These are phyloP conservation scores for Apiotrichum mycotoxinovorans DNA, from an alignment of 1,284 basidiomycete genomes.

Conservation along the genomic window DNA sequence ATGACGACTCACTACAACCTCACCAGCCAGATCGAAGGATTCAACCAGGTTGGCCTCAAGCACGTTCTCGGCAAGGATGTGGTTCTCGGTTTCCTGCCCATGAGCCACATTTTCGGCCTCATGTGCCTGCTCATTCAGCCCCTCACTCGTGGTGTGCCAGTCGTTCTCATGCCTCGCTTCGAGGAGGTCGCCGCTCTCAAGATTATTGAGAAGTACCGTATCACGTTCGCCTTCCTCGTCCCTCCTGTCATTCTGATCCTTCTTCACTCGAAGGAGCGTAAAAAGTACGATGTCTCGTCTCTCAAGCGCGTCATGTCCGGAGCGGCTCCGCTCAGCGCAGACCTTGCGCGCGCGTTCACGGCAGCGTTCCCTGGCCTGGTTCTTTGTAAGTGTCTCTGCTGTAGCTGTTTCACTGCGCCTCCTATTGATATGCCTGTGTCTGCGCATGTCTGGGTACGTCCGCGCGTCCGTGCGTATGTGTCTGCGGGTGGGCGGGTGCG, in stretches of 20 bases:
- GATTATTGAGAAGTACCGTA: conserved; percentile 66
- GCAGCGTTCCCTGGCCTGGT: conserved; percentile 22
- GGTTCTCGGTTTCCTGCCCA: conserved; percentile 15
- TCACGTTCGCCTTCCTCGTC: conserved; percentile 66
- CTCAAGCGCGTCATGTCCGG: conserved; percentile 67
- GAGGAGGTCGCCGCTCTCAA: conserved; percentile 57
- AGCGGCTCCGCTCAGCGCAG: conserved; percentile 70
- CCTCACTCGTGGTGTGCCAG: conserved; percentile 58
- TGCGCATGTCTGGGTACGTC: too few relatives aligned
- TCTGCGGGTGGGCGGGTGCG: too few relatives aligned
- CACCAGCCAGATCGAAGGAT: conserved; percentile 38
- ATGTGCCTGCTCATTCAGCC: conserved; percentile 59
- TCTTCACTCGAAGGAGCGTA: conserved; percentile 56
- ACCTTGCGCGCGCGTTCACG: conserved; percentile 33
- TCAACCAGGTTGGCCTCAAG: conserved; percentile 4
- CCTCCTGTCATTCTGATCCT: conserved; percentile 72
- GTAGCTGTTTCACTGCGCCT: too few relatives aligned
- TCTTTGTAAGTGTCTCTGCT: too few relatives aligned
- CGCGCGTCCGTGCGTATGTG: too few relatives aligned
- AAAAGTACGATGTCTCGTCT: conserved; percentile 65
- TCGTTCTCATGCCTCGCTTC: conserved; percentile 68
- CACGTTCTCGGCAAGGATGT: conserved; percentile 10
- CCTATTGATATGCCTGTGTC: too few relatives aligned
- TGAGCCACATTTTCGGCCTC: conserved; percentile 21
- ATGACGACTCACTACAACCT: conserved; percentile 65